Evolutionary conservation across 2,329 filamentous ascomycete species (phyloP).

Genomic region (Xylariomycetidae sp.): DNA sequence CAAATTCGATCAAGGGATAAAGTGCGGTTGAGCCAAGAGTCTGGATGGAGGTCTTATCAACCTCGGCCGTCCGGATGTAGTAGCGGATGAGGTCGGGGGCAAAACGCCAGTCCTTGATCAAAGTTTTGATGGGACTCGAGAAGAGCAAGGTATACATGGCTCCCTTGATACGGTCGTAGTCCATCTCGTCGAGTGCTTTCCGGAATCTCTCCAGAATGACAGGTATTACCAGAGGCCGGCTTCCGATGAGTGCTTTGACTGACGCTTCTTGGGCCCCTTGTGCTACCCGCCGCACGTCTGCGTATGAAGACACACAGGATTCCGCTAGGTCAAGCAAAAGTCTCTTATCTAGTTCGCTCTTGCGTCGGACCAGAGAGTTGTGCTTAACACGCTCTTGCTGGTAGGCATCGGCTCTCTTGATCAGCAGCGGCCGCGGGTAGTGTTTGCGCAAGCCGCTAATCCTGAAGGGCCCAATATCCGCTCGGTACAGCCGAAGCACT

Average conservation of each 20-base stretch:
- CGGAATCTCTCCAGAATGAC: slow-evolving; percentile 75
- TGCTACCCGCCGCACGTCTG: slow-evolving; percentile 89
- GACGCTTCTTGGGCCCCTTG: slow-evolving; percentile 91
- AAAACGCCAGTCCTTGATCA: slow-evolving; percentile 90
- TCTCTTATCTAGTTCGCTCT: slow-evolving; percentile 82
- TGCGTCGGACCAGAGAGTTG: slow-evolving; percentile 81
- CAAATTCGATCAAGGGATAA: slow-evolving; percentile 87
- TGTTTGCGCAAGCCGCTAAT: slow-evolving; percentile 87
- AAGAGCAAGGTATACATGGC: slow-evolving; percentile 87
- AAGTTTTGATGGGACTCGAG: slow-evolving; percentile 80
- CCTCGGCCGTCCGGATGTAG: slow-evolving; percentile 83
- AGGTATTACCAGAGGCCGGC: slow-evolving; percentile 82
- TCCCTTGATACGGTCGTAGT: slow-evolving; percentile 91
- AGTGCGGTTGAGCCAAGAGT: slow-evolving; percentile 75
- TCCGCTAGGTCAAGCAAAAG: slow-evolving; percentile 82
- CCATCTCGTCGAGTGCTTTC: slow-evolving; percentile 68
- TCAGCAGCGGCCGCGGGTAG: slow-evolving; percentile 86
- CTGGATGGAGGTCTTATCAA: slow-evolving; percentile 93
- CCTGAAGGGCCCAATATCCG: slow-evolving; percentile 88
- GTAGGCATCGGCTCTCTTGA: slow-evolving; percentile 90
- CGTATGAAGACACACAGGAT: slow-evolving; percentile 86
- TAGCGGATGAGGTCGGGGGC: slow-evolving; percentile 83
- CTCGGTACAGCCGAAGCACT: slow-evolving; percentile 74
- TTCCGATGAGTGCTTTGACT: slow-evolving; percentile 82
- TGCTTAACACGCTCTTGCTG: slow-evolving; percentile 91